Conservation (phyloP, 257 asterid species). For the Penstemon barbatus region DNA sequence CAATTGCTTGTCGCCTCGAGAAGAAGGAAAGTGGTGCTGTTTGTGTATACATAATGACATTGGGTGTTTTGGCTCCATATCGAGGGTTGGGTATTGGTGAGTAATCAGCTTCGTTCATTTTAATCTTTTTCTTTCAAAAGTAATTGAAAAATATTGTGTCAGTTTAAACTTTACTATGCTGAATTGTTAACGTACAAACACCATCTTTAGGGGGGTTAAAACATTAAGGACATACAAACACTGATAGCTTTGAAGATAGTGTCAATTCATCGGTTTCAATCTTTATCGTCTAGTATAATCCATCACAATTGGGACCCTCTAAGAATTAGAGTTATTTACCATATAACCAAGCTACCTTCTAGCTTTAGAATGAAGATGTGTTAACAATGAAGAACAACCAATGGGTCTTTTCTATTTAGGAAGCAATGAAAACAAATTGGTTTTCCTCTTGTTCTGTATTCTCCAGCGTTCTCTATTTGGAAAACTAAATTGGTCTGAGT, state of each 20-base stretch:
- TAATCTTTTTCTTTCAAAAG: background rate
- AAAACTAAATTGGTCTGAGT: background rate
- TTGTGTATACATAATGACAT: conserved; percentile 86
- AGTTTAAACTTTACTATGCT: background rate
- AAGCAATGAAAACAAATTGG: background rate
- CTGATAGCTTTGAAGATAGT: too few species aligned
- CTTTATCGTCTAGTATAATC: conserved; percentile 8
- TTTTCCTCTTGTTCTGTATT: background rate
- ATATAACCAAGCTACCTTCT: background rate
- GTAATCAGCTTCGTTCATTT: conserved; percentile 21
- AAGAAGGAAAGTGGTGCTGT: conserved; percentile 81
- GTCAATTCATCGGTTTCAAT: background rate
- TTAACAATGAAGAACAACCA: background rate
- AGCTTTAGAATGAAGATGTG: background rate
- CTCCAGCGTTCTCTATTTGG: background rate
- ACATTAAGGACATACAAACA: too few species aligned
- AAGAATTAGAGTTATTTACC: background rate
- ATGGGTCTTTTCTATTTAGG: background rate
- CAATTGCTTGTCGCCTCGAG: conserved; percentile 95
- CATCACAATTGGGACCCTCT: background rate
- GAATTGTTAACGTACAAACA: background rate
- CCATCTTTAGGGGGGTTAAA: background rate
- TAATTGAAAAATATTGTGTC: background rate
- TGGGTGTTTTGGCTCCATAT: conserved; percentile 64
- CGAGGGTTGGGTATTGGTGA: conserved; percentile 58